A percentile compares a stretch with the other conserved stretches of the same genome.
Conservation (phyloP, 495 filamentous ascomycete genomes). For the Tuber calosporum region DNA sequence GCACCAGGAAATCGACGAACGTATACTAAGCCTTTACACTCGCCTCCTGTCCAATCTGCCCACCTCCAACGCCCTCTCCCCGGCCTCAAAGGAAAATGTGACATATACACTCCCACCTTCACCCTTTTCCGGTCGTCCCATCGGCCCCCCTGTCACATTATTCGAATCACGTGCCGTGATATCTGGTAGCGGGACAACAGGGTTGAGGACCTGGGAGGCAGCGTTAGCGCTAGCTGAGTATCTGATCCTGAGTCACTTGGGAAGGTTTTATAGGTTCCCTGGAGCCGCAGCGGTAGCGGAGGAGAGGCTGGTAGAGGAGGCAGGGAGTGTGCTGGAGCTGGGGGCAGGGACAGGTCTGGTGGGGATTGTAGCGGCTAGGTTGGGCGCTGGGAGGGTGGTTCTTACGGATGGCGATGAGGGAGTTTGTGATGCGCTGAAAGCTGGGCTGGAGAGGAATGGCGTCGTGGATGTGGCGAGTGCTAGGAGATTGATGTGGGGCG, state of each 20-base stretch:
- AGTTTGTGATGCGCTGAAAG: constrained; percentile 45
- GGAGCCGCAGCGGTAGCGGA: constrained; percentile 47
- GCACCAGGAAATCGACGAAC: constrained; percentile 26
- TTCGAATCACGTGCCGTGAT: constrained; percentile 70
- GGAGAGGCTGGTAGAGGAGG: constrained; percentile 47
- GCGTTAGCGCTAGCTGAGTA: constrained; percentile 76
- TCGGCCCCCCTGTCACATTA: constrained; percentile 47
- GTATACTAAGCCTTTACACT: constrained; percentile 29
- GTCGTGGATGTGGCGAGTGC: constrained; percentile 34
- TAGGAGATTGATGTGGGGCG: constrained; percentile 22
- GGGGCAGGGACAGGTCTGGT: constrained; percentile 85
- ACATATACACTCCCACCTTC: constrained; percentile 33
- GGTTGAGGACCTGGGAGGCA: constrained; percentile 88
- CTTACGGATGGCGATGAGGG: constrained; percentile 74
- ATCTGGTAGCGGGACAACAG: constrained; percentile 69
- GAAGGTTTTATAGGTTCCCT: constrained; percentile 28
- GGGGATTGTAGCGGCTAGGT: constrained; percentile 69
- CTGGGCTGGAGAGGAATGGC: constrained; percentile 37
- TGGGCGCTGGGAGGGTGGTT: constrained; percentile 57
- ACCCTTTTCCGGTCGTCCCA: constrained; percentile 18
- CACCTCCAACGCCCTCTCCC: constrained; percentile 7
- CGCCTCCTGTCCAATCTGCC: constrained; percentile 16
- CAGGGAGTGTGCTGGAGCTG: constrained; percentile 65
- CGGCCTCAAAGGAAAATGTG: constrained; percentile 16
- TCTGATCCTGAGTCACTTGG: constrained; percentile 46